Evolutionary conservation across 495 filamentous ascomycete species (phyloP).

Genomic region (Aspergillus bridgeri): DNA sequence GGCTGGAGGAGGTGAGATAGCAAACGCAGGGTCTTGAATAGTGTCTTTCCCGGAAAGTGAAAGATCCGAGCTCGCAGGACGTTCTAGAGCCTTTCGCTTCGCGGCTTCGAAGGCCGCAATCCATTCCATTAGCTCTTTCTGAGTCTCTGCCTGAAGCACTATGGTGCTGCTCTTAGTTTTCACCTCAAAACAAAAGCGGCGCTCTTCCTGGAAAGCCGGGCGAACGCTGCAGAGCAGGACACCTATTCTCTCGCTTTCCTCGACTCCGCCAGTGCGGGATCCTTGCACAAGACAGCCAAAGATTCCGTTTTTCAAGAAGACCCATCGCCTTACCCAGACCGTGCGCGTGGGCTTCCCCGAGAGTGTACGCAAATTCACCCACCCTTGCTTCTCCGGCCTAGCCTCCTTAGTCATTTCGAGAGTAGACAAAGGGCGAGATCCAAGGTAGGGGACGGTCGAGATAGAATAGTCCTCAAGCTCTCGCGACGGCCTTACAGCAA

Average conservation of each 20-base stretch:
- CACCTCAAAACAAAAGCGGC: constrained; percentile 96
- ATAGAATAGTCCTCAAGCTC: constrained; percentile 91
- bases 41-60: constrained; percentile 53
- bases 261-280: constrained; percentile 75
- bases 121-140: constrained; percentile 86
- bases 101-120: constrained; percentile 87
- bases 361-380: constrained; percentile 79
- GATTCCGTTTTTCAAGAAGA: constrained; percentile 89
- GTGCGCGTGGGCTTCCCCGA: constrained; percentile 86
- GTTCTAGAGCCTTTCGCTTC: constrained; percentile 86
- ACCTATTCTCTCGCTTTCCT: constrained; percentile 94
- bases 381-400: constrained; percentile 82
- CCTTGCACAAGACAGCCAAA: constrained; percentile 95
- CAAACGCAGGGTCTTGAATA: constrained; percentile 77
- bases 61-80: constrained; percentile 60
- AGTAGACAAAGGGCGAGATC: constrained; percentile 64
- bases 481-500: constrained; percentile 70
- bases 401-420: constrained; percentile 38
- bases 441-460: constrained; percentile 80
- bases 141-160: constrained; percentile 88
- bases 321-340: constrained; percentile 88
- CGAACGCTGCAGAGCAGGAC: constrained; percentile 90
- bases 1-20: constrained; percentile 82
- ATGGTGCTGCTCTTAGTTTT: constrained; percentile 95
- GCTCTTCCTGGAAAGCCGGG: constrained; percentile 86